Conservation (phyloP, 192 early-diverging fungal genomes). For the Linnemannia elongata region DNA sequence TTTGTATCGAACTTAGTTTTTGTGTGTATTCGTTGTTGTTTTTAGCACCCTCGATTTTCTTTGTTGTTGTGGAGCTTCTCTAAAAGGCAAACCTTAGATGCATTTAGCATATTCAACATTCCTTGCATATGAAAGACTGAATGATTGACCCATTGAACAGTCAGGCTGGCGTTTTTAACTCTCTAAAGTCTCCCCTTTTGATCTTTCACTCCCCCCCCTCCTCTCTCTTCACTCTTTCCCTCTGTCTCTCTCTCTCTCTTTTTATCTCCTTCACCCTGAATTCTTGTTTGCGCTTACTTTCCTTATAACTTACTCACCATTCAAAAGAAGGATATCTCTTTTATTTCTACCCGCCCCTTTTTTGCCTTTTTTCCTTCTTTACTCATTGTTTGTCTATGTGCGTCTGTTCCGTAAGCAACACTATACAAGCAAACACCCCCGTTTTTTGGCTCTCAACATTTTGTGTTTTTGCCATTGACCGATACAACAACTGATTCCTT, state of each 20-base stretch:
- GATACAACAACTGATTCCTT: background rate
- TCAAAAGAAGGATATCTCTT: background rate
- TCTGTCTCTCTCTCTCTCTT: no score
- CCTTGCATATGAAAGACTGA: background rate
- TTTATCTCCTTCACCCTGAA: no score
- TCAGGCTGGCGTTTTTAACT: no score
- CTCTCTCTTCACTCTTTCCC: no score
- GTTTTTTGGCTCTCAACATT: background rate
- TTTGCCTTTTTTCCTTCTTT: background rate
- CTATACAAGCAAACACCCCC: background rate
- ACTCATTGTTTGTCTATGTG: background rate
- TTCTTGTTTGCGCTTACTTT: no score
- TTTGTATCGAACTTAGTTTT: no score
- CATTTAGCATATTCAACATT: background rate
- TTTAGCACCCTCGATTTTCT: background rate
- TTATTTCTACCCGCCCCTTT: background rate
- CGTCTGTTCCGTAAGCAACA: slow-evolving; percentile 2
- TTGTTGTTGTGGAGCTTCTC: background rate
- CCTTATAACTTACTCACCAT: background rate
- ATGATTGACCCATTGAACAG: no score
- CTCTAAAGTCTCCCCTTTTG: no score
- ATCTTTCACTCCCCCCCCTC: no score
- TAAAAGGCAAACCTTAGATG: background rate
- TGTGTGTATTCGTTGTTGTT: background rate
- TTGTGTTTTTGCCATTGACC: no score